Base-by-base conservation (phyloP, 768 basidiomycete genomes). In the Rhizopogon roseolus region DNA sequence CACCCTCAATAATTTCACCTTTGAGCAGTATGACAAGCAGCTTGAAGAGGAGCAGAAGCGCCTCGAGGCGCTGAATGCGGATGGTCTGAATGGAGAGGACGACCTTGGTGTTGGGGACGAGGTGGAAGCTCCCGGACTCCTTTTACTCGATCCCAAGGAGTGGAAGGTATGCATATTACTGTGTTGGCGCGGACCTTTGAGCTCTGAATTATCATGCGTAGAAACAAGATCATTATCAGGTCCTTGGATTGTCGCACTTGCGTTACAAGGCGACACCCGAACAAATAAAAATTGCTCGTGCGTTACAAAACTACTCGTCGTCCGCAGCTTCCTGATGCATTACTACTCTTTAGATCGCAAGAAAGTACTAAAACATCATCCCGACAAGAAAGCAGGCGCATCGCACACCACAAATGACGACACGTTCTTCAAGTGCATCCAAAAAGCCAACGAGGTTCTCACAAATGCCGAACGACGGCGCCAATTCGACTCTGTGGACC, bases 171-270 rank as follows among this genome's bases (percentile, higher is more conserved):
- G 75, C 63, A 16, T 29, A 25, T 53, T 14, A 41, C 22, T 29
- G n/a, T 45, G 34, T 19, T 19, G 8, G 41, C 42, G 36, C 19
- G 32, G 29, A 22, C 25, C n/a, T 53, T 36, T 52, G 49, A 41
- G 36, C 27, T 52, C 37, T 17, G 51, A n/a, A 9, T 13, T 48
- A 32, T 55, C 13, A 16, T 55, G 7, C 46, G 19, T 61, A 94
- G 90, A 94, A 96, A 84, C 97, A 98, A 82, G 96, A 99, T 68
- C 91, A 98, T 67, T 99, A 99, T 66, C 90, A 90, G 53, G 93
- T 99, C 39, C 86, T 99, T 50, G 97, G 97, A 60, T 81, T 99
- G 8, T 94, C 93, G 38, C 86, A 88, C 64, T 78, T 97, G 54
- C 81, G 97, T 56, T 90, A 88, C 79, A 81, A 77, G 58, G 95